Evolutionary conservation across 495 filamentous ascomycete species (phyloP).

Genomic region (Emericellopsis terricola): DNA sequence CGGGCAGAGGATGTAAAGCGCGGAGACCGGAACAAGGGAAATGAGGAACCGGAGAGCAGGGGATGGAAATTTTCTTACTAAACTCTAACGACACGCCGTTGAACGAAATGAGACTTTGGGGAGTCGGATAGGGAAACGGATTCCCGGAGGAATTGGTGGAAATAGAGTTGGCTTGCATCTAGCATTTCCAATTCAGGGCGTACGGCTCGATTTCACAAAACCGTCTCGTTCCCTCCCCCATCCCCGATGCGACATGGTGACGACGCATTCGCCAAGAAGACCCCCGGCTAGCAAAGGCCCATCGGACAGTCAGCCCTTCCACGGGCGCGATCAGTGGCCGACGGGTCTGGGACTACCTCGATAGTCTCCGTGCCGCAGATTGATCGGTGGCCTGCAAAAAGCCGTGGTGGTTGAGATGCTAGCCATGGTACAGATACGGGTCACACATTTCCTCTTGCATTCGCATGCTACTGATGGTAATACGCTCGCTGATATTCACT

Average conservation of each 20-base stretch:
- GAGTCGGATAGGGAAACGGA: too few species aligned
- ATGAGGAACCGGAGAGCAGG: too few species aligned
- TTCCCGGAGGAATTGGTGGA: slow-evolving; percentile 1
- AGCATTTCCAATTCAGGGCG: slow-evolving; percentile 3
- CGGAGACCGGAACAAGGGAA: too few species aligned
- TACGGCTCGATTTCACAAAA: slow-evolving; percentile 4
- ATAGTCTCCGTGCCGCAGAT: slow-evolving; percentile 38
- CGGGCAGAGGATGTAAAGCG: slow-evolving; percentile 17
- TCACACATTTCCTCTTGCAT: slow-evolving; percentile 37
- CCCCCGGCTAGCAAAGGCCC: slow-evolving; percentile 28
- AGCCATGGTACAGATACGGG: slow-evolving; percentile 93
- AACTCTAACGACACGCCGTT: too few species aligned
- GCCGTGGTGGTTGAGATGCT: slow-evolving; percentile 56
- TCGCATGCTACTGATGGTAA: too few species aligned
- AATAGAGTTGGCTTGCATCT: slow-evolving; percentile 4
- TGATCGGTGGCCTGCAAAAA: slow-evolving; percentile 58
- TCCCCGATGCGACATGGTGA: not conserved
- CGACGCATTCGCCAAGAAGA: not conserved
- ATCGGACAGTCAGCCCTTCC: slow-evolving; percentile 24
- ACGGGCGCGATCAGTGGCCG: slow-evolving; percentile 24
- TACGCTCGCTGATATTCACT: too few species aligned
- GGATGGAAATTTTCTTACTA: too few species aligned
- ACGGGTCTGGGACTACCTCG: slow-evolving; percentile 34
- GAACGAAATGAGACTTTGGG: too few species aligned
- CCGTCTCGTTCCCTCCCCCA: not conserved